Evolutionary conservation across 805 yeast genomes (phyloP), one percentile per base, ranked within the genome.

Genomic region (Monosporozyma yasuniensis): DNA sequence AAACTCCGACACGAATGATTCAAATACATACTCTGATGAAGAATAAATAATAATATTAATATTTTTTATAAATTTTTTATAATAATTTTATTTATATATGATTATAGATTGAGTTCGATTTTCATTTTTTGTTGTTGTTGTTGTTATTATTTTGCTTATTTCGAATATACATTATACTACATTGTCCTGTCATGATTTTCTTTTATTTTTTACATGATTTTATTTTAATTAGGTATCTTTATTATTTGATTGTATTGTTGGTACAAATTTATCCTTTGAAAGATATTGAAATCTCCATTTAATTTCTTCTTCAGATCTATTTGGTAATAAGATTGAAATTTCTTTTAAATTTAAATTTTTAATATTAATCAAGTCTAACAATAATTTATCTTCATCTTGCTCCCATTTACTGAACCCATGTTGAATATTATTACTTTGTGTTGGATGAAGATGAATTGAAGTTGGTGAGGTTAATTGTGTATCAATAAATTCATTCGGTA

Each of bases 281-380:
- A 42, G 28, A 28, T 42, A 42, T 18, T 42, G 37, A 18, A 84
- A 79, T 52, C 93, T 73, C 42, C 76, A 66, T 72, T 77, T 74
- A 42, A 88, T 87, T 55, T 87, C 93, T 18, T 72, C 73, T 61
- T 84, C 90, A 0, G 93, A 74, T 55, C 87, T 77, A 52, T 75
- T 76, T 9, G 90, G 89, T 38, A 88, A 69, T 44, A 88, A 66
- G 34, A 87, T 82, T 16, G 83, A 75, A 37, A 88, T 69, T 65
- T 88, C 96, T 19, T 82, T 84, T 58, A 84, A 73, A 35, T 84
- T 76, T 38, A 88, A 68, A 50, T 83, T 84, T 23, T 41, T 46
- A 11, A 78, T 67, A 49, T 84, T 70, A 52, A 76, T 72, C 45
- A 75, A 74, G 44, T 79, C 59, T 37, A 87, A 63, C 32, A 79